Evolutionary conservation across 2,329 filamentous ascomycete species (phyloP), one percentile per base, ranked within the genome.

Genomic region (Falciphora oryzae): DNA sequence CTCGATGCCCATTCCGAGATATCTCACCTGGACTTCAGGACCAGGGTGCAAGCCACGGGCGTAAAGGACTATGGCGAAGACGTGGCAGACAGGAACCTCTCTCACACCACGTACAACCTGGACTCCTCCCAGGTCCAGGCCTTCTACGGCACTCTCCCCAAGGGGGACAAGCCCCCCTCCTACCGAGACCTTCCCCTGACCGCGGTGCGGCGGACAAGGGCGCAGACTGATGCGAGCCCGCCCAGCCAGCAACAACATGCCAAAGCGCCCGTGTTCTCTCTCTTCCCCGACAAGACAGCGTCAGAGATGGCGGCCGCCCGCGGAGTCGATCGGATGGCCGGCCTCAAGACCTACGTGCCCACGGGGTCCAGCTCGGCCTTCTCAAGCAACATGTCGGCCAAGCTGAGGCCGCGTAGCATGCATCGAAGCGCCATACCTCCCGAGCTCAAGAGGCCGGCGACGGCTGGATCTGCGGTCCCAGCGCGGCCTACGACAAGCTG

Each of bases 41-140:
- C 76, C 13, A 77, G 83, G 22, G 69, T 86, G 3, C 73, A 79
- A 64, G 83, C 84, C 1, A 71, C 82, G 0, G 85, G 84, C 1
- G 75, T 77, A 0, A 78, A 79, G 58, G 80, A 84, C 62, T 88
- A 85, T 68, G 86, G 83, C n/a, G 87, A 89, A 71, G 86, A 88
- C 70, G 85, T 89, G 1, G 86, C 85, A 1, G 85, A 88, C 67
- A 79, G 87, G 44, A 89, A 89, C 66, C 76, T 85, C 59, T 73
- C 72, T 4, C 71, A 76, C 29, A 81, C 77, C 59, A 69, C 70
- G 1, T 66, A 72, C 50, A 68, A 77, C 63, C 66, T 78, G 7
- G 68, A 73, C 10, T 77, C 75, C 2, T 64, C 70, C 14, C 74
- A 73, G 14, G 74, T 76, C 0, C 72, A 73, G 31, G 73, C 74